Conservation (phyloP, 1,284 basidiomycete genomes). For the Fomes fomentarius region DNA sequence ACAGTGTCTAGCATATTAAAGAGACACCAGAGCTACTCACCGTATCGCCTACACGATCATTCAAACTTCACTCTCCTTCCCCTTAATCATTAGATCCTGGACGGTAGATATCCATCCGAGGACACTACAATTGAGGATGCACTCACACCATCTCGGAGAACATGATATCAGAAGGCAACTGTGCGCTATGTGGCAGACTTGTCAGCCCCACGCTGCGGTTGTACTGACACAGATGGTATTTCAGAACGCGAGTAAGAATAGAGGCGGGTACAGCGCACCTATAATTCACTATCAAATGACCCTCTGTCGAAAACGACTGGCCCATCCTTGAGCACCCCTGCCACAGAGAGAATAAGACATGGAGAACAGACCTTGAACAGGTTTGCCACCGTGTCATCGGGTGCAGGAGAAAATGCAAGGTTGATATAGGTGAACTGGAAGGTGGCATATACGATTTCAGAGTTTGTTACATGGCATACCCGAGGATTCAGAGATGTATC, state of each 20-base stretch:
- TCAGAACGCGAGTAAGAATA: background rate
- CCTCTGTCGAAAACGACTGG: conserved; percentile 91
- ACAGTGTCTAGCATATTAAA: too few species aligned
- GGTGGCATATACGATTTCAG: background rate
- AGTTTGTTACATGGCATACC: background rate
- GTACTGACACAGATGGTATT: conserved; percentile 45
- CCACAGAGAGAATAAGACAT: background rate
- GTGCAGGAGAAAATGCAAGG: conserved; percentile 93
- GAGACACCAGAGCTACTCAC: too few species aligned
- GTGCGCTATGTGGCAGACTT: too few species aligned
- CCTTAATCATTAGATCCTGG: too few species aligned
- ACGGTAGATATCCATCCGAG: too few species aligned
- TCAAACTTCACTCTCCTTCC: too few species aligned
- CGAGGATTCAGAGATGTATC: background rate
- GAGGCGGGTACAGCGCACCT: conserved; percentile 65
- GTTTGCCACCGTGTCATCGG: conserved; percentile 90
- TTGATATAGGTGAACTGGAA: conserved; percentile 97
- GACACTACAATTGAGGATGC: too few species aligned
- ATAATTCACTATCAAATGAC: conserved; percentile 95
- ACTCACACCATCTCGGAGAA: too few species aligned
- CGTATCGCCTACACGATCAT: too few species aligned
- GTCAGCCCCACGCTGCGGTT: conserved; percentile 77
- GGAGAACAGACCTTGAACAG: conserved; percentile 66
- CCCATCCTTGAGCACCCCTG: background rate
- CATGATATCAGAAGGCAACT: too few species aligned